Conservation (phyloP, 1,284 basidiomycete species). For the Bondarzewia mesenterica region DNA sequence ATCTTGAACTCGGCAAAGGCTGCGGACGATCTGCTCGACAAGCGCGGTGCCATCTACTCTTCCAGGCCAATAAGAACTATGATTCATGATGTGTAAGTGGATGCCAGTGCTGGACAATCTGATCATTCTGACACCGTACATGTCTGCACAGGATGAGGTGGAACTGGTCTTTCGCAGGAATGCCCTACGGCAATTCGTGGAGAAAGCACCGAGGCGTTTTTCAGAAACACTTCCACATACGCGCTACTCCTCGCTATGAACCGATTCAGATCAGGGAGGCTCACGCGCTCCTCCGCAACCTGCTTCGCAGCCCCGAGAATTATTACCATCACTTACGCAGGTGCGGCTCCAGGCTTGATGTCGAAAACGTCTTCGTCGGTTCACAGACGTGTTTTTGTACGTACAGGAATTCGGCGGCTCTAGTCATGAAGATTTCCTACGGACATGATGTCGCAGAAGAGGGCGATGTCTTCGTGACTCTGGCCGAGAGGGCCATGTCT, state of each 20-base stretch:
- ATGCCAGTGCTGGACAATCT: not conserved
- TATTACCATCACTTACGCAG: not conserved
- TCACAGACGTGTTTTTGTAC: not conserved
- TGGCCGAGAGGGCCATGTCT: not conserved
- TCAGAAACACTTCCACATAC: not conserved
- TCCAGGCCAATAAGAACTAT: not conserved
- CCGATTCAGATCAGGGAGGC: not conserved
- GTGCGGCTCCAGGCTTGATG: not conserved
- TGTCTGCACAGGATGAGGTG: not conserved
- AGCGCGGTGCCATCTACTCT: constrained; percentile 1
- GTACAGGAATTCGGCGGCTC: not conserved
- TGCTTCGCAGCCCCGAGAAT: not conserved
- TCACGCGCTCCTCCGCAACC: not conserved
- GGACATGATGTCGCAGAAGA: not conserved
- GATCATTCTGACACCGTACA: not conserved
- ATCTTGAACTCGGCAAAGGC: not conserved
- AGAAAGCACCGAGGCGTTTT: not conserved
- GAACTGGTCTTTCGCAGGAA: not conserved
- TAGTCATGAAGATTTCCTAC: not conserved
- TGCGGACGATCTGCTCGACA: constrained; percentile 1
- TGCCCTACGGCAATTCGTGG: not conserved
- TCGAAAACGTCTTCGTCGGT: too few relatives aligned
- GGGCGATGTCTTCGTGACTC: not conserved
- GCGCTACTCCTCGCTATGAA: not conserved
- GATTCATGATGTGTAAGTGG: not conserved